Conservation (phyloP, 192 early-diverging fungal genomes). For the Coemansia sp. region DNA sequence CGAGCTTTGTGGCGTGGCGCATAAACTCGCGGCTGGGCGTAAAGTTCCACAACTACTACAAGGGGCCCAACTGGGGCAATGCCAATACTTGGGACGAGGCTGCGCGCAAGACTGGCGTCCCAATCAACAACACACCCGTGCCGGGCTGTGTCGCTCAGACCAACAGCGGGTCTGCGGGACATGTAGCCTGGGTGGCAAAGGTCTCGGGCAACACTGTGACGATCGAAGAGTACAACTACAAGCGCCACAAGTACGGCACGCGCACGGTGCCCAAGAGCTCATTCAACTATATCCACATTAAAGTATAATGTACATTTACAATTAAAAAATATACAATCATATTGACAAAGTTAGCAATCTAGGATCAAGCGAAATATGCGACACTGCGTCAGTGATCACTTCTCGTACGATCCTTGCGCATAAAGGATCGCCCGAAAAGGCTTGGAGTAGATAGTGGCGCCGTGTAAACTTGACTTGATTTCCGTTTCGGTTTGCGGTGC, state of each 20-base stretch:
- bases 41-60: constrained; percentile 52
- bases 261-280: constrained; percentile 37
- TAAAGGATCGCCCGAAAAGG: background rate
- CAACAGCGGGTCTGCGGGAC: constrained; percentile 15
- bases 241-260: constrained; percentile 16
- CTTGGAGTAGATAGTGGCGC: background rate
- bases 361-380: background rate
- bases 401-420: background rate
- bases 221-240: constrained; percentile 46
- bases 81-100: constrained; percentile 45
- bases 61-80: constrained; percentile 46
- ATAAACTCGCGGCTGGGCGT: constrained; percentile 46
- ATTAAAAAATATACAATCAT: background rate
- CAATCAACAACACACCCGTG: constrained; percentile 12
- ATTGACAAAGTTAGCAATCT: background rate
- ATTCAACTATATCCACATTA: constrained; percentile 39
- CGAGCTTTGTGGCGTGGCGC: constrained; percentile 48
- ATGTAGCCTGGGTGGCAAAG: constrained; percentile 41
- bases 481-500: background rate
- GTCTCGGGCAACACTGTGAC: constrained; percentile 24
- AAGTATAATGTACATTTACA: background rate
- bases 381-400: background rate
- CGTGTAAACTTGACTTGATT: constrained; percentile 1
- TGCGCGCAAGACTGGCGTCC: constrained; percentile 24
- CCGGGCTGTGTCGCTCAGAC: constrained; percentile 38